phyloP scores from a whole-genome alignment of 192 early-diverging fungal genomes.

The Backusella psychrophila region DNA sequence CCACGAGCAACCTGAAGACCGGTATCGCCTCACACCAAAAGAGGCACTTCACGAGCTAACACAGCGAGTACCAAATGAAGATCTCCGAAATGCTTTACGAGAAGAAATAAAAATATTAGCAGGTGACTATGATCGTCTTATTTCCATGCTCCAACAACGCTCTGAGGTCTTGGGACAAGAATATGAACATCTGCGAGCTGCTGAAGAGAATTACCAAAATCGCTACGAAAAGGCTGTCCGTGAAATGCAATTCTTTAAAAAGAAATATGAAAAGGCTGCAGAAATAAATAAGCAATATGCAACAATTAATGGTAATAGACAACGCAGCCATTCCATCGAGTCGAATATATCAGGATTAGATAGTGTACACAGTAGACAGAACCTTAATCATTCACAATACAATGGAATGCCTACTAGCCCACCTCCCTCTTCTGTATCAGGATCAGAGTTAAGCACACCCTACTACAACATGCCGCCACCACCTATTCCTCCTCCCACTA shows the following conservation, averaged over 20 bases:
- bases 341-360: background rate
- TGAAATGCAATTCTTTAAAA: conserved; percentile 34
- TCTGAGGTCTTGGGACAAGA: conserved; percentile 24
- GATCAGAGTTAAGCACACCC: background rate
- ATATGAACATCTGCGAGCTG: conserved; percentile 12
- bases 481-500: background rate
- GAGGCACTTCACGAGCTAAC: conserved; percentile 16
- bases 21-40: background rate
- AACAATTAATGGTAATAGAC: background rate
- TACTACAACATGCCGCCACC: background rate
- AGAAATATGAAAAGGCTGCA: conserved; percentile 16
- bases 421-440: conserved; percentile 9
- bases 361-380: background rate
- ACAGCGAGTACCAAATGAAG: conserved; percentile 19
- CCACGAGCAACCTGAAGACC: background rate
- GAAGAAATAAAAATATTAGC: conserved; percentile 10
- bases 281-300: conserved; percentile 7
- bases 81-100: conserved; percentile 13
- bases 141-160: conserved; percentile 23
- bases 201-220: background rate
- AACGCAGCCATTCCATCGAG: conserved; percentile 9
- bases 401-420: conserved; percentile 16
- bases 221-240: conserved; percentile 36
- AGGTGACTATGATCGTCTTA: conserved; percentile 16
- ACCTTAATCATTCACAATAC: background rate